Evolutionary conservation across 768 basidiomycete genomes (phyloP).

Genomic region (Lyophyllum shimeji): DNA sequence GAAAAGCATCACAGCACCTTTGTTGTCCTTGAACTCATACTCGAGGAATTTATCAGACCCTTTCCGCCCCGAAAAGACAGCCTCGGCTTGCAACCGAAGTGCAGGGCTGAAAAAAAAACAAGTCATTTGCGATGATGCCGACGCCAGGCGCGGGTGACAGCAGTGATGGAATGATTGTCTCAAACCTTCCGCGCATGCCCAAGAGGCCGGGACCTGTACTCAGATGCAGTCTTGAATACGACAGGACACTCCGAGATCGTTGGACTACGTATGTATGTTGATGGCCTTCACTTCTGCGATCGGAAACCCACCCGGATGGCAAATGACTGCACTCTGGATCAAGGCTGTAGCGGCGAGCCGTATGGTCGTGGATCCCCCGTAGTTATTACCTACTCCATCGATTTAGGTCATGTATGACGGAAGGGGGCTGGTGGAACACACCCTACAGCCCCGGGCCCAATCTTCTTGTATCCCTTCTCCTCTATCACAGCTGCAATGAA

Average conservation of each 20-base stretch:
- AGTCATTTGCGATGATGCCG: conserved; percentile 16
- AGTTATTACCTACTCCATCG: conserved; percentile 21
- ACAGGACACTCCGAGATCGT: not conserved
- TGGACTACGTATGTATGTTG: conserved; percentile 17
- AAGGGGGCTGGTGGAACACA: conserved; percentile 15
- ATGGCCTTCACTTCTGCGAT: conserved; percentile 18
- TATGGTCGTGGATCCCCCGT: conserved; percentile 19
- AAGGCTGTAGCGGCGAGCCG: conserved; percentile 18
- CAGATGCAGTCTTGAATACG: not conserved
- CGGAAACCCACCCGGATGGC: conserved; percentile 20
- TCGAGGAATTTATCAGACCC: conserved; percentile 19
- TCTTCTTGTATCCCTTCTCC: conserved; percentile 38
- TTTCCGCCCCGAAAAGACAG: conserved; percentile 20
- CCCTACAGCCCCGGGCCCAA: conserved; percentile 43
- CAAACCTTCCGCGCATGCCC: conserved; percentile 25
- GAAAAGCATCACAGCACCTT: conserved; percentile 13
- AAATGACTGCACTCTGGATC: conserved; percentile 21
- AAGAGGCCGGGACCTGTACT: conserved; percentile 23
- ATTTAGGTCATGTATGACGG: not conserved
- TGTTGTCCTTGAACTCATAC: conserved; percentile 24
- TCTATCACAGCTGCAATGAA: conserved; percentile 33
- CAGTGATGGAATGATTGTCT: not conserved
- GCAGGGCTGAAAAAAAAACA: conserved; percentile 18
- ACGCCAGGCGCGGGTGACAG: not conserved
- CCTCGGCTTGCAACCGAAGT: conserved; percentile 18